Conservation (phyloP, 345 rosid species). For the Citropsis articulata region DNA sequence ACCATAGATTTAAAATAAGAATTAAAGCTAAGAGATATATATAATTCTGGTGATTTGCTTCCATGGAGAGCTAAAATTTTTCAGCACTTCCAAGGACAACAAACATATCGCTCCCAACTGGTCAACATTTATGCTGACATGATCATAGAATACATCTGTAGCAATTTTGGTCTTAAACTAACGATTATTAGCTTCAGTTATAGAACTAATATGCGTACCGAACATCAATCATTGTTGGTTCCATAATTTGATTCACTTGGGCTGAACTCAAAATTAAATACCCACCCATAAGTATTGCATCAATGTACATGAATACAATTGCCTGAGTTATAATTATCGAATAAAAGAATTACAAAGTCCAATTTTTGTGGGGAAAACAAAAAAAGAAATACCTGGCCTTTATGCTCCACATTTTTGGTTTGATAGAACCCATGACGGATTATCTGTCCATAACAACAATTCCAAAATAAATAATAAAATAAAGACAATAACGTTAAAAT, state of each 20-base stretch:
- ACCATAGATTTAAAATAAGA: neutral
- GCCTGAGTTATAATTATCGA: neutral
- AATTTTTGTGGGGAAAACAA: neutral
- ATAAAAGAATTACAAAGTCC: neutral
- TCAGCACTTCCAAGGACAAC: neutral
- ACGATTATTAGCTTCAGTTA: neutral
- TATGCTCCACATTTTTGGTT: slow-evolving; percentile 90
- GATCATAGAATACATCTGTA: neutral
- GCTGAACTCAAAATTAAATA: neutral
- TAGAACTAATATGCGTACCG: neutral
- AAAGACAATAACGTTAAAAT: neutral
- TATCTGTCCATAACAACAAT: slow-evolving; percentile 34
- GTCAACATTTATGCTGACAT: neutral
- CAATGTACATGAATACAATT: neutral
- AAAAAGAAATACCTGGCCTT: slow-evolving; percentile 63
- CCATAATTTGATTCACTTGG: neutral
- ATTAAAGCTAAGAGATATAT: neutral
- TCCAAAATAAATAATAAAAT: neutral
- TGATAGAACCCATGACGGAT: slow-evolving; percentile 78
- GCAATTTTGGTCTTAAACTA: neutral
- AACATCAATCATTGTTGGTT: neutral
- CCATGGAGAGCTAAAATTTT: neutral
- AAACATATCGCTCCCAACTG: neutral
- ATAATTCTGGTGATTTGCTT: too few relatives aligned
- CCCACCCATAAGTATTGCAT: neutral